Percentiles rank a stretch among this genome's conserved stretches.
Evolutionary conservation across 1,139 yeast species (phyloP).

Genomic region (Hemisphaericaspora xylofermentans): DNA sequence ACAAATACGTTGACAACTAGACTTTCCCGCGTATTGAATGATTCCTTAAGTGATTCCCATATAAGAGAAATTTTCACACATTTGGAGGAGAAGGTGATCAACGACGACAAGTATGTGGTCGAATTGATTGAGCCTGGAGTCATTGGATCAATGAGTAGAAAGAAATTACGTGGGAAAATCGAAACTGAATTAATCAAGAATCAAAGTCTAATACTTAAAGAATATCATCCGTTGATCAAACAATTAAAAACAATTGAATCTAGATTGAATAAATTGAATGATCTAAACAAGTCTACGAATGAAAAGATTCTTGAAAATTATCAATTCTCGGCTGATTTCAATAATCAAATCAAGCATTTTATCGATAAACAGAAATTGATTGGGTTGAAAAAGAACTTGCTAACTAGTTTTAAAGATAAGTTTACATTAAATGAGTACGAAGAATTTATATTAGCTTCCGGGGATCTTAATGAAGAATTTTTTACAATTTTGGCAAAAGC

Average conservation of each 20-base stretch:
- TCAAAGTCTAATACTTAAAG: slow-evolving; percentile 58
- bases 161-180: slow-evolving; percentile 63
- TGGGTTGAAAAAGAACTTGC: slow-evolving; percentile 52
- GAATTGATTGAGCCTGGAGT: slow-evolving; percentile 53
- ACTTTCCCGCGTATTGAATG: slow-evolving; percentile 51
- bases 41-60: slow-evolving; percentile 46
- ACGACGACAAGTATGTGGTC: slow-evolving; percentile 28
- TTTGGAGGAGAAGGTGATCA: slow-evolving; percentile 39
- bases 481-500: slow-evolving; percentile 62
- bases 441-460: slow-evolving; percentile 49
- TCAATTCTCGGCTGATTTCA: slow-evolving; percentile 22
- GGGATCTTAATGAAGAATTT: slow-evolving; percentile 55
- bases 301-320: slow-evolving; percentile 32
- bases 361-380: slow-evolving; percentile 43
- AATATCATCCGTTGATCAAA: slow-evolving; percentile 57
- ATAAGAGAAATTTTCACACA: slow-evolving; percentile 48
- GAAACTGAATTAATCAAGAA: slow-evolving; percentile 70
- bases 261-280: slow-evolving; percentile 41
- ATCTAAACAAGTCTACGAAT: slow-evolving; percentile 31
- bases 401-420: slow-evolving; percentile 58
- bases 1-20: slow-evolving; percentile 39
- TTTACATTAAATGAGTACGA: slow-evolving; percentile 76
- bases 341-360: slow-evolving; percentile 40
- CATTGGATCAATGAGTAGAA: slow-evolving; percentile 55
- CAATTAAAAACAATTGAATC: slow-evolving; percentile 45